Evolutionary conservation across 768 basidiomycete genomes (phyloP).

Genomic region (Sistotremastrum niveocremeum): DNA sequence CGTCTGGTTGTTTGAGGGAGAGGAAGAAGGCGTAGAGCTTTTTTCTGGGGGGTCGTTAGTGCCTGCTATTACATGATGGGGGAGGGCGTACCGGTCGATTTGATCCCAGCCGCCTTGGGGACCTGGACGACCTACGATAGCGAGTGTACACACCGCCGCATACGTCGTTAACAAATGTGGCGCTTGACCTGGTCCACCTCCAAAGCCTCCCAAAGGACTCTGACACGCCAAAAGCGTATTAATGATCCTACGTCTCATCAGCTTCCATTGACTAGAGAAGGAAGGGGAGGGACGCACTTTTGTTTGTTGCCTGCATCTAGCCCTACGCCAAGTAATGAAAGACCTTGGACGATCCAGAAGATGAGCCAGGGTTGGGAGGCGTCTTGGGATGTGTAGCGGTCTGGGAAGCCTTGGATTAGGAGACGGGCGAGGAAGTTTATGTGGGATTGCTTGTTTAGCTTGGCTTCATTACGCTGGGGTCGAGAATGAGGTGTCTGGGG

Average conservation of each 20-base stretch:
- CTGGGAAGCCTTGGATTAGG: conserved; percentile 68
- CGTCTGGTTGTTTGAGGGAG: conserved; percentile 84
- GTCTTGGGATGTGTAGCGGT: conserved; percentile 71
- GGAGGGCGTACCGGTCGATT: conserved; percentile 52
- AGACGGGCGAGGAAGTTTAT: conserved; percentile 63
- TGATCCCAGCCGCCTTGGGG: conserved; percentile 73
- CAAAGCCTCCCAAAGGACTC: conserved; percentile 81
- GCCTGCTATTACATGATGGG: not conserved
- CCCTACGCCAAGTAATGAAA: conserved; percentile 64
- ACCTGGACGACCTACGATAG: conserved; percentile 66
- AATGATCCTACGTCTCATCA: conserved; percentile 39
- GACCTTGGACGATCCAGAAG: conserved; percentile 84
- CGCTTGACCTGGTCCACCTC: conserved; percentile 80
- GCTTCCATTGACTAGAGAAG: not conserved
- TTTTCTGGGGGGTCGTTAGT: conserved; percentile 26
- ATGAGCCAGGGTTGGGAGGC: conserved; percentile 93
- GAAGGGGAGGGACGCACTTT: conserved; percentile 30
- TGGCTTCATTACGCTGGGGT: not conserved
- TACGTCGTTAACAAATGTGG: conserved; percentile 87
- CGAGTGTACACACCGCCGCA: conserved; percentile 71
- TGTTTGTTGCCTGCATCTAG: conserved; percentile 70
- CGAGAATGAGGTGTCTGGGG: conserved; percentile 11
- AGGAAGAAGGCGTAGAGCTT: conserved; percentile 83
- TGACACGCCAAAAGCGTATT: conserved; percentile 73
- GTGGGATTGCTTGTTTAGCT: conserved; percentile 51